phyloP scores from a whole-genome alignment of 2,329 filamentous ascomycete genomes.

The Corniculantispora saksenae region DNA sequence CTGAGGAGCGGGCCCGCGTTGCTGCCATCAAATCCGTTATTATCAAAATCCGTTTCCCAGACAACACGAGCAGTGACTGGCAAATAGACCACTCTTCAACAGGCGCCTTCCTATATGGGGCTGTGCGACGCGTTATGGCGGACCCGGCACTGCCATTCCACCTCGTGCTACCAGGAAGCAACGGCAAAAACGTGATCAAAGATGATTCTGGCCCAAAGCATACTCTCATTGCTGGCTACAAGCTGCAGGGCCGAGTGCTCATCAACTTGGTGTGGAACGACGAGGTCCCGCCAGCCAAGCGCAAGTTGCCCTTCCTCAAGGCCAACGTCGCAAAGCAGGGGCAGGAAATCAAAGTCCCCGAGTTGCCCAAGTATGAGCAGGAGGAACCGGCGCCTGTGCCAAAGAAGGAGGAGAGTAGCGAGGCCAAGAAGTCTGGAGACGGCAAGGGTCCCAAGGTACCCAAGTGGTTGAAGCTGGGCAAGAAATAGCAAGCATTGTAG shows the following conservation, averaged over 20 bases:
- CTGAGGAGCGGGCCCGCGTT: constrained; percentile 65
- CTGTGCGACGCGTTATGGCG: constrained; percentile 72
- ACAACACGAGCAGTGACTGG: constrained; percentile 76
- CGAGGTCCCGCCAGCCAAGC: constrained; percentile 55
- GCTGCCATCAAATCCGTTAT: constrained; percentile 67
- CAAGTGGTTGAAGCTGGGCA: constrained; percentile 74
- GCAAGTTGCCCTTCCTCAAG: constrained; percentile 61
- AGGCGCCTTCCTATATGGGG: constrained; percentile 70
- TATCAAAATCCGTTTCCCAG: constrained; percentile 84
- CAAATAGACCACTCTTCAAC: constrained; percentile 69
- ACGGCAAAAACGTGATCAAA: constrained; percentile 45
- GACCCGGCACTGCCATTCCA: constrained; percentile 67
- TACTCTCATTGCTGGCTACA: constrained; percentile 71
- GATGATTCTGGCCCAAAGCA: constrained; percentile 49
- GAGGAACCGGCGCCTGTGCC: constrained; percentile 37
- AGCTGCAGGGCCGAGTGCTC: constrained; percentile 69
- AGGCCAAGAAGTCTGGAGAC: constrained; percentile 36
- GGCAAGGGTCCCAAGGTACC: constrained; percentile 53
- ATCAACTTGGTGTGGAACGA: constrained; percentile 77
- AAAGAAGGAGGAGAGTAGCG: constrained; percentile 29
- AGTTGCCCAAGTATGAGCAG: constrained; percentile 44
- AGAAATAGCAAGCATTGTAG: constrained; percentile 54
- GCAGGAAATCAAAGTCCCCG: constrained; percentile 65
- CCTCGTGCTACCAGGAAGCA: constrained; percentile 62
- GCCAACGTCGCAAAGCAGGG: constrained; percentile 60